Percentiles rank a stretch among this genome's conserved stretches.
Conservation (phyloP, 1,139 yeast genomes). For the Pneumocystis wakefieldiae region DNA sequence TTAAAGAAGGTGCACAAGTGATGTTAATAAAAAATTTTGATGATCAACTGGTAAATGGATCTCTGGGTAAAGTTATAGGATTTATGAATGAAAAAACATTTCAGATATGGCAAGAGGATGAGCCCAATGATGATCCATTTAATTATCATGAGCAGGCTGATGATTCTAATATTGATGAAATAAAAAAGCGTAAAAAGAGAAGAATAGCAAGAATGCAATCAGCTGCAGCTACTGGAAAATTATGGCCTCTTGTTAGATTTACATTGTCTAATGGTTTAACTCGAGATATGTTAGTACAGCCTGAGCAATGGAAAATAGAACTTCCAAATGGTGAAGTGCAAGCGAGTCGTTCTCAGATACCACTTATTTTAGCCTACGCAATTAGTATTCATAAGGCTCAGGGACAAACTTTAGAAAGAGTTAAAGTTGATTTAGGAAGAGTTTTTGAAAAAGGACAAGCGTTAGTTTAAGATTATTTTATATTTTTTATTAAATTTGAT, state of each 20-base stretch:
- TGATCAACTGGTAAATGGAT: conserved; percentile 78
- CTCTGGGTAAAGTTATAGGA: conserved; percentile 71
- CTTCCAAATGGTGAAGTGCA: conserved; percentile 40
- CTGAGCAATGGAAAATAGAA: conserved; percentile 61
- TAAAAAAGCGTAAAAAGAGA: conserved; percentile 4
- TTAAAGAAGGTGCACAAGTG: conserved; percentile 81
- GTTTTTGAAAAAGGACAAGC: conserved; percentile 86
- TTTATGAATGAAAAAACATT: conserved; percentile 49
- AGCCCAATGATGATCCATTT: conserved; percentile 7
- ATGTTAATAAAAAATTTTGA: conserved; percentile 91
- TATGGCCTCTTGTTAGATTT: conserved; percentile 65
- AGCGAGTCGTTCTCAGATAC: conserved; percentile 54
- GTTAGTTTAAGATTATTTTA: conserved; percentile 47
- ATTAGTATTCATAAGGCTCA: conserved; percentile 90
- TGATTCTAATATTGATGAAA: conserved; percentile 8
- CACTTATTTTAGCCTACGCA: conserved; percentile 88
- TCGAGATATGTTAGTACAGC: conserved; percentile 54
- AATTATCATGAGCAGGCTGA: conserved; percentile 9
- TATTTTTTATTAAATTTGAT: conserved; percentile 47
- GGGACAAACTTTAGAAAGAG: conserved; percentile 80
- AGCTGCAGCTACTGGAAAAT: conserved; percentile 5
- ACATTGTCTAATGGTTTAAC: conserved; percentile 53
- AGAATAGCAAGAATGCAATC: conserved; percentile 4
- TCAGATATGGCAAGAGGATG: conserved; percentile 18
- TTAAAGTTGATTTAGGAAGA: conserved; percentile 58